Conservation (phyloP, 129 eudicot genomes). For the Flaveria bidentis region DNA sequence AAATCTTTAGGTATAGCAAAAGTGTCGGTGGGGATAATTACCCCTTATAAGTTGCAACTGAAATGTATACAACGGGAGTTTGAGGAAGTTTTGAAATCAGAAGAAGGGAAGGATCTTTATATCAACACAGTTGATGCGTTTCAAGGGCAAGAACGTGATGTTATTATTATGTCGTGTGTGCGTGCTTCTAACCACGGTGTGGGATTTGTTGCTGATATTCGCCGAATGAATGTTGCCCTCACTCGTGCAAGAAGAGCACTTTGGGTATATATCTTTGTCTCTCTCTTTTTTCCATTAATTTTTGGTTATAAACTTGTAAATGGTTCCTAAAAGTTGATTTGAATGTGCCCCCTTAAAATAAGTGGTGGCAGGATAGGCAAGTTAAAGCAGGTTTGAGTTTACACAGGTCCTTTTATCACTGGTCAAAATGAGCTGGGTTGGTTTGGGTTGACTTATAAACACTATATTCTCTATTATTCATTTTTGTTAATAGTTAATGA, state of each 20-base stretch:
- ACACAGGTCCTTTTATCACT: background rate
- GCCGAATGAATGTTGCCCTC: constrained; percentile 98
- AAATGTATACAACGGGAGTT: constrained; percentile 93
- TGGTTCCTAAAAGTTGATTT: background rate
- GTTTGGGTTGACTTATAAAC: background rate
- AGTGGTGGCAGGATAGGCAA: background rate
- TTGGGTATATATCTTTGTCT: constrained; percentile 49
- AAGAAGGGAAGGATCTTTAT: constrained; percentile 82
- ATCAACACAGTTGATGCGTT: constrained; percentile 97
- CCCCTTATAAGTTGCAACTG: constrained; percentile 92
- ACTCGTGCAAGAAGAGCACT: constrained; percentile 91
- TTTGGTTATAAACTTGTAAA: background rate
- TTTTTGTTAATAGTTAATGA: background rate
- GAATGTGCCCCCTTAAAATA: background rate
- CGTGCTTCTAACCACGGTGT: constrained; percentile 95
- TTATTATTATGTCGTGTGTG: constrained; percentile 97
- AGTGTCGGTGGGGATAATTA: constrained; percentile 89
- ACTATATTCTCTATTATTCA: background rate
- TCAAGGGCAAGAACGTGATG: constrained; percentile 99
- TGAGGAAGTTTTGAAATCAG: constrained; percentile 77
- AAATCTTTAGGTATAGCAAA: constrained; percentile 62
- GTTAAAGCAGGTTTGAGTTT: too few species aligned
- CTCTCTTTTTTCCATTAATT: background rate
- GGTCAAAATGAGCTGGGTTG: background rate
- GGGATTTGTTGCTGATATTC: constrained; percentile 97